Evolutionary conservation across 1,284 basidiomycete genomes (phyloP), one percentile per base, ranked within the genome.

Genomic region (Ustilago esculenta): DNA sequence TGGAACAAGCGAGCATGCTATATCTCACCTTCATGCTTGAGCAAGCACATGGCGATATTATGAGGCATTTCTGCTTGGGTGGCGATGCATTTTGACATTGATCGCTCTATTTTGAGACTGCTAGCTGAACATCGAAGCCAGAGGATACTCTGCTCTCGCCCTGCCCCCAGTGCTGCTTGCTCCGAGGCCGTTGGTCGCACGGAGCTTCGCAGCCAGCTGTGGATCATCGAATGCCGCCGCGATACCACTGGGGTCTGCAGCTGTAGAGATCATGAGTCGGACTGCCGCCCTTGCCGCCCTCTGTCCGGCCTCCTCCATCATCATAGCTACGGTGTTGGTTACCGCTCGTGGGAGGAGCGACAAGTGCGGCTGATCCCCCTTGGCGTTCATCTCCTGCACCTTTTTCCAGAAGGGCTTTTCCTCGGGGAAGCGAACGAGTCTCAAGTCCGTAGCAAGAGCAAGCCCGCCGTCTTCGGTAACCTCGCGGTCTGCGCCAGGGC

Each of bases 351-450:
- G 63, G 15, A 73, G 51, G 17, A 59, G 15, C 18, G 59, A 53
- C 29, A 64, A 37, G 25, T 70, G 67, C 34, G 73, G 73, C 47
- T 66, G 40, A 29, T 75, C 76, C 11, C 61, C 75, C 36, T 69
- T 69, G 11, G 53, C 44, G 24, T 72, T 72, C 23, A 72, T 42
- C 37, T 76, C 65, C 35, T 71, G 68, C 25, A 75, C 51, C 37
- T 63, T 58, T 33, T 73, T 66, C 63, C 61, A 64, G 56, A 77
- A 73, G 1, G 72, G 60, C 40, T 65, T 67, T 1, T 77, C 66
- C 27, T 70, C 61, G 11, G 77, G 77, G 68, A 71, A 79, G 8
- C 66, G 59, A 8, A 76, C 65, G 29, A 79, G 58, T 15, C 69
- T 48, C 40, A 79, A 23, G 48, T 79, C 77, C 5, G 71, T 66